Evolutionary conservation across 73 alveolate species (phyloP).

Genomic region (Stentor roeselii): DNA sequence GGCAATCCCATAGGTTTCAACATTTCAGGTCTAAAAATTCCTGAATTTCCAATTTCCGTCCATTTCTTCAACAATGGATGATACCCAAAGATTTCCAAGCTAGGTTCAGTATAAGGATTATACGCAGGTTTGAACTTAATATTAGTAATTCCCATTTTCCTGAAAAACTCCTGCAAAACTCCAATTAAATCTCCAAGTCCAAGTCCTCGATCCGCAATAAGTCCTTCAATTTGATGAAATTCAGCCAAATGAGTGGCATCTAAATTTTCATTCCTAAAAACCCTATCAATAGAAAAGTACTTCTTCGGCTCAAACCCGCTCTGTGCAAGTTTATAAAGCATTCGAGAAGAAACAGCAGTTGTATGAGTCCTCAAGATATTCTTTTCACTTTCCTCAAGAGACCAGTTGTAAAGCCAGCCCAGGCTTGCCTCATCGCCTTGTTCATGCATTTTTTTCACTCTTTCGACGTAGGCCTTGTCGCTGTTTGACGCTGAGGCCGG

Average conservation of each 20-base stretch:
- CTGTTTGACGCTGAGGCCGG: slow-evolving; percentile 65
- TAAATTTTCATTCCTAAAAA: slow-evolving; percentile 98
- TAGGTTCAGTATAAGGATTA: slow-evolving; percentile 99
- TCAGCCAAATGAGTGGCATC: slow-evolving; percentile 99
- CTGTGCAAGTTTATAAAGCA: slow-evolving; percentile 78
- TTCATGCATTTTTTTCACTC: slow-evolving; percentile 97
- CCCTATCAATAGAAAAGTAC: slow-evolving; percentile 98
- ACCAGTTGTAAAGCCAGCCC: slow-evolving; percentile 99
- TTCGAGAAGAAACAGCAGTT: slow-evolving; percentile 94
- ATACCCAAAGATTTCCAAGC: slow-evolving; percentile 97
- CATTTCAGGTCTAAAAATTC: slow-evolving; percentile 99
- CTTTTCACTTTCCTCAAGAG: slow-evolving; percentile 94
- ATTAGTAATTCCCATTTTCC: slow-evolving; percentile 96
- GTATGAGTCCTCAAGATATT: slow-evolving; percentile 99
- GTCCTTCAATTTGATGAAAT: slow-evolving; percentile 99
- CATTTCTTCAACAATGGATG: slow-evolving; percentile 89
- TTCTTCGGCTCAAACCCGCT: slow-evolving; percentile 94
- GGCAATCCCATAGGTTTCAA: slow-evolving; percentile 99
- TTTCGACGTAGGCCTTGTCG: slow-evolving; percentile 86
- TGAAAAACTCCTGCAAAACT: slow-evolving; percentile 91
- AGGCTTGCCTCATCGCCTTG: slow-evolving; percentile 97
- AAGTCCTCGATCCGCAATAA: slow-evolving; percentile 96
- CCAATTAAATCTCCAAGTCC: slow-evolving; percentile 96
- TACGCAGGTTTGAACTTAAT: slow-evolving; percentile 99
- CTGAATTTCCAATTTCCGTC: slow-evolving; percentile 96